These are phyloP conservation scores for Podosphaera fusca DNA, from an alignment of 2,329 filamentous ascomycete genomes.

Conservation along the genomic window DNA sequence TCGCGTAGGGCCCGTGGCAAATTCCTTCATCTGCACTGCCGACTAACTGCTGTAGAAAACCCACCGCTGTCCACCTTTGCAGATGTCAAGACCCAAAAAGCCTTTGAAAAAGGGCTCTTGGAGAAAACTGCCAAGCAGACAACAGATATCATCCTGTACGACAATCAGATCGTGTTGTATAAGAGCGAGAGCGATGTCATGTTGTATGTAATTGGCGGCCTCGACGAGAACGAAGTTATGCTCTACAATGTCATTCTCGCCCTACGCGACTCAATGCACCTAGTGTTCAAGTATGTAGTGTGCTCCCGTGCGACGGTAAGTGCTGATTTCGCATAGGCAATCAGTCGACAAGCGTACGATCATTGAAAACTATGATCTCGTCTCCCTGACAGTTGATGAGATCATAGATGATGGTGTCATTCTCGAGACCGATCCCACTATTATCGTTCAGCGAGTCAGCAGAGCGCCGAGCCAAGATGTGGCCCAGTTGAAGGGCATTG, in stretches of 20 bases:
- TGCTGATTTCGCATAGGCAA: slow-evolving; percentile 32
- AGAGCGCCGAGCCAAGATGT: slow-evolving; percentile 78
- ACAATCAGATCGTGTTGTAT: slow-evolving; percentile 89
- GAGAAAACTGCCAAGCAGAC: slow-evolving; percentile 93
- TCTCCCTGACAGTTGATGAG: slow-evolving; percentile 84
- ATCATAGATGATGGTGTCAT: slow-evolving; percentile 91
- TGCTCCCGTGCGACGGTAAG: neutral
- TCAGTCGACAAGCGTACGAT: slow-evolving; percentile 94
- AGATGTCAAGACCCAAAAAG: slow-evolving; percentile 78
- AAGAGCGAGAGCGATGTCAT: slow-evolving; percentile 97
- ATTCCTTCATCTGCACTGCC: neutral
- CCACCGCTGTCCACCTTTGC: slow-evolving; percentile 51
- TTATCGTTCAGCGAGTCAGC: slow-evolving; percentile 80
- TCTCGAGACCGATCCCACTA: slow-evolving; percentile 86
- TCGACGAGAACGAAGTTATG: slow-evolving; percentile 91
- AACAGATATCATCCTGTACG: slow-evolving; percentile 90
- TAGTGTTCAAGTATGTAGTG: slow-evolving; percentile 60
- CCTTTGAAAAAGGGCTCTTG: slow-evolving; percentile 86
- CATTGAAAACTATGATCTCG: slow-evolving; percentile 94
- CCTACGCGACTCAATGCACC: slow-evolving; percentile 71
- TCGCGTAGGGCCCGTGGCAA: neutral
- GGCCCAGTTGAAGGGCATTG: slow-evolving; percentile 71
- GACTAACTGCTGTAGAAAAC: slow-evolving; percentile 11
- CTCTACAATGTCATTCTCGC: slow-evolving; percentile 86
- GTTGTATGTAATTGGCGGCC: slow-evolving; percentile 75